Evolutionary conservation across 192 early-diverging fungal genomes (phyloP).

Genomic region (Coemansia sp.): DNA sequence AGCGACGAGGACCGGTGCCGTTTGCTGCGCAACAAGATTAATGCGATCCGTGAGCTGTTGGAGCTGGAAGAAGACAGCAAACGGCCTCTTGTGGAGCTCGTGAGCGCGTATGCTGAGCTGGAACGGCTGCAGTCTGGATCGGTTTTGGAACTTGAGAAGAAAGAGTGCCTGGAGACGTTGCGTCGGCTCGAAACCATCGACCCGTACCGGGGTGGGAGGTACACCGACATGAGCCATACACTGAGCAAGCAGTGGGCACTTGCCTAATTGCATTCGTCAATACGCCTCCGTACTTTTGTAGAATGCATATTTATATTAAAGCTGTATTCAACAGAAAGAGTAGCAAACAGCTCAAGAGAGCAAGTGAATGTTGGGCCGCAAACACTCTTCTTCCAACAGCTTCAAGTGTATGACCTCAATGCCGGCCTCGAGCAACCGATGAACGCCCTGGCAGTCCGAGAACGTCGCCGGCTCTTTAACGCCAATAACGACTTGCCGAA

Average conservation of each 20-base stretch:
- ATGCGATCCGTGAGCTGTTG: slow-evolving; percentile 46
- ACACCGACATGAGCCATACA: slow-evolving; percentile 20
- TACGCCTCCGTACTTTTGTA: no score
- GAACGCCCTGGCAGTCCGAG: slow-evolving; percentile 76
- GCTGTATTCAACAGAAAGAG: background rate
- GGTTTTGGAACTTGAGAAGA: slow-evolving; percentile 15
- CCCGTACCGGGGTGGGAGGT: slow-evolving; percentile 32
- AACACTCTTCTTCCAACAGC: slow-evolving; percentile 73
- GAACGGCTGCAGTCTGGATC: slow-evolving; percentile 12
- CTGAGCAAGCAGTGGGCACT: slow-evolving; percentile 27
- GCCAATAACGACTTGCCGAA: slow-evolving; percentile 83
- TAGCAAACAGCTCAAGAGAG: slow-evolving; percentile 14
- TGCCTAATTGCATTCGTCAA: no score
- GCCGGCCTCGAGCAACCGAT: slow-evolving; percentile 66
- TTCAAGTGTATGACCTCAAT: slow-evolving; percentile 75
- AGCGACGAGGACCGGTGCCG: slow-evolving; percentile 25
- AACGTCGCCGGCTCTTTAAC: slow-evolving; percentile 88
- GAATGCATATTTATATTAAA: no score
- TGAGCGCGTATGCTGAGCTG: slow-evolving; percentile 24
- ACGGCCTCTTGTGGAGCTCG: slow-evolving; percentile 39
- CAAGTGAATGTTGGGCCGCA: slow-evolving; percentile 71
- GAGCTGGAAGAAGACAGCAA: slow-evolving; percentile 53
- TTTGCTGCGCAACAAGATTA: slow-evolving; percentile 25
- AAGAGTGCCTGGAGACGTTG: slow-evolving; percentile 27
- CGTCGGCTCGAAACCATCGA: slow-evolving; percentile 24